Evolutionary conservation across 192 early-diverging fungal species (phyloP).

Genomic region (Pilaira anomala): DNA sequence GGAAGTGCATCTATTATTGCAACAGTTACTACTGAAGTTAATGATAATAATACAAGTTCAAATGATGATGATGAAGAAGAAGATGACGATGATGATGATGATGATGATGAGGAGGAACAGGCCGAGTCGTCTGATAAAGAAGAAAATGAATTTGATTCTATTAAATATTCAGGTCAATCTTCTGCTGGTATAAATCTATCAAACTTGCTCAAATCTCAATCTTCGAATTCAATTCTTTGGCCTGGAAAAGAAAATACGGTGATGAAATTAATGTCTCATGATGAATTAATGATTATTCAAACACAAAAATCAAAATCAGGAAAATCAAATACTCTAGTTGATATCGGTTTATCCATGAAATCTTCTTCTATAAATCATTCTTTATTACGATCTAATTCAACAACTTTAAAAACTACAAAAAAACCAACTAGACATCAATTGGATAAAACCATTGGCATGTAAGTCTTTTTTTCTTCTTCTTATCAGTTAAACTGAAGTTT

Average conservation of each 20-base stretch:
- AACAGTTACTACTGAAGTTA: not conserved
- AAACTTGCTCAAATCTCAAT: slow-evolving; percentile 24
- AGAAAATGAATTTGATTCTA: slow-evolving; percentile 25
- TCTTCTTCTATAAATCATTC: too few relatives aligned
- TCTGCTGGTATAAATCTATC: slow-evolving; percentile 28
- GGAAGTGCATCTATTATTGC: not conserved
- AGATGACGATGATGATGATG: not conserved
- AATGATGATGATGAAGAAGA: not conserved
- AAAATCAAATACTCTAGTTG: slow-evolving; percentile 9
- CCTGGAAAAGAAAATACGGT: slow-evolving; percentile 28
- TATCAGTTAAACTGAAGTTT: not conserved
- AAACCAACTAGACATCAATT: slow-evolving; percentile 6
- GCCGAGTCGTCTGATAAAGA: not conserved
- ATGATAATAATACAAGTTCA: not conserved
- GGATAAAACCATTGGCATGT: slow-evolving; percentile 7
- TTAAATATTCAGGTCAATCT: slow-evolving; percentile 26
- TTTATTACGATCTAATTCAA: not conserved
- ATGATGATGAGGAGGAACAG: too few relatives aligned
- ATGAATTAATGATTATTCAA: slow-evolving; percentile 30
- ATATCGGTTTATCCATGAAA: slow-evolving; percentile 28
- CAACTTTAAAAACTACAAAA: not conserved
- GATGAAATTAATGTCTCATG: slow-evolving; percentile 22
- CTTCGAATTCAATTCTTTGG: slow-evolving; percentile 21
- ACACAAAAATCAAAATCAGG: slow-evolving; percentile 16
- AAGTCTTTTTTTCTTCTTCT: not conserved